Percentiles rank a stretch among this genome's conserved stretches.
phyloP scores from a whole-genome alignment of 306 rosid genomes.

The Ammopiptanthus mongolicus region DNA sequence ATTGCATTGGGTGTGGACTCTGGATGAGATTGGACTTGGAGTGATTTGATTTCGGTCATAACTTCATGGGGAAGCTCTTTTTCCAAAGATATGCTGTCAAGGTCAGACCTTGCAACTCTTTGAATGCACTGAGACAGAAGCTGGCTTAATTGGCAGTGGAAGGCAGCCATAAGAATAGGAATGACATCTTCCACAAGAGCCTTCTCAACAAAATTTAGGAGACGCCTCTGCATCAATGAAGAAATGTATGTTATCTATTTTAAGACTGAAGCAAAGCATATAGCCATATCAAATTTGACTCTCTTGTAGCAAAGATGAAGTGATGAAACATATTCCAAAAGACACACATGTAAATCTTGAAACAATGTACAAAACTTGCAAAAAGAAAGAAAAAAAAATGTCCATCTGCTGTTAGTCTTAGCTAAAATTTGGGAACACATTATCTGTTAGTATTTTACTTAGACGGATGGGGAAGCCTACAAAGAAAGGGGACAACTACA shows the following conservation, averaged over 20 bases:
- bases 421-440: background rate
- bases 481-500: background rate
- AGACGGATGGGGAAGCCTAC: background rate
- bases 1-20: slow-evolving; percentile 27
- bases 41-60: slow-evolving; percentile 39
- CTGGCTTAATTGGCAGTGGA: slow-evolving; percentile 55
- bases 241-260: slow-evolving; percentile 18
- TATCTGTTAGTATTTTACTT: background rate
- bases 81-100: slow-evolving; percentile 55
- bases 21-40: slow-evolving; percentile 28
- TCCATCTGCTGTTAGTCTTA: background rate
- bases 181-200: slow-evolving; percentile 83
- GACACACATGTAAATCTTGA: background rate
- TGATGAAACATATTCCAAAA: background rate
- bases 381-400: background rate
- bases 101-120: slow-evolving; percentile 64
- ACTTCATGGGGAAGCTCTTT: slow-evolving; percentile 71
- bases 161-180: slow-evolving; percentile 65
- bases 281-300: background rate
- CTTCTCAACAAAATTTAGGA: slow-evolving; percentile 72
- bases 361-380: background rate
- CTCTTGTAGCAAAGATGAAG: background rate
- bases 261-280: background rate
- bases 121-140: slow-evolving; percentile 59
- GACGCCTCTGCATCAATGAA: slow-evolving; percentile 63